Evolutionary conservation across 2,329 filamentous ascomycete genomes (phyloP).

Genomic region (Cercospora sp.): DNA sequence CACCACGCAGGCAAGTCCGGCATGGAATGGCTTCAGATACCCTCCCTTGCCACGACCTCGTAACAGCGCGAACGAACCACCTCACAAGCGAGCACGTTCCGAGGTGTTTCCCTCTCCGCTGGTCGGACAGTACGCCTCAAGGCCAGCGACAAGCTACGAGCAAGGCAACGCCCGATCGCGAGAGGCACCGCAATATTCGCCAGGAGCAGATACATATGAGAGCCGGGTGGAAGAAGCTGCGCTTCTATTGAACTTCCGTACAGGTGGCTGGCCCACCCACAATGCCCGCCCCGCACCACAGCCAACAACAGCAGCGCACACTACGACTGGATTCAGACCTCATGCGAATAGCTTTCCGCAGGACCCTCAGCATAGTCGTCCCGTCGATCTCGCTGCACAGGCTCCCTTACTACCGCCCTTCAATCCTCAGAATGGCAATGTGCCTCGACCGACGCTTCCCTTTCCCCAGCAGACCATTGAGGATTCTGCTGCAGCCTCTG

Average conservation of each 20-base stretch:
- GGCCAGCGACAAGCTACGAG: slow-evolving; percentile 52
- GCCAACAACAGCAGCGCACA: slow-evolving; percentile 10
- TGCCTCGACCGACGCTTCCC: slow-evolving; percentile 24
- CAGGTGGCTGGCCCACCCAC: slow-evolving; percentile 31
- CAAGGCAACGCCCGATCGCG: slow-evolving; percentile 36
- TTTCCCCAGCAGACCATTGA: slow-evolving; percentile 30
- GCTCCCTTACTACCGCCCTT: slow-evolving; percentile 33
- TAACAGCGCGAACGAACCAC: slow-evolving; percentile 48
- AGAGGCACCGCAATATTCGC: slow-evolving; percentile 16
- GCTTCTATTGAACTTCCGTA: slow-evolving; percentile 47
- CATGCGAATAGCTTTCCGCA: slow-evolving; percentile 39
- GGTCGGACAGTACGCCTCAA: slow-evolving; percentile 41
- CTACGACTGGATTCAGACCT: slow-evolving; percentile 23
- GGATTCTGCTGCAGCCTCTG: background rate
- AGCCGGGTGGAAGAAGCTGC: slow-evolving; percentile 49
- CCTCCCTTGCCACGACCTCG: slow-evolving; percentile 27
- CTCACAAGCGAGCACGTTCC: slow-evolving; percentile 61
- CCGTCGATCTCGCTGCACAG: slow-evolving; percentile 23
- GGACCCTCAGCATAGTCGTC: slow-evolving; percentile 27
- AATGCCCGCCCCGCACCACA: slow-evolving; percentile 19
- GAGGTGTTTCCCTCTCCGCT: slow-evolving; percentile 54
- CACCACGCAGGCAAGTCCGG: slow-evolving; percentile 16
- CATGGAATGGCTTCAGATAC: slow-evolving; percentile 26
- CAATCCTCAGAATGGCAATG: slow-evolving; percentile 25
- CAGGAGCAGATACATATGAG: slow-evolving; percentile 28